Evolutionary conservation across 1,284 basidiomycete genomes (phyloP).

Genomic region (Heterobasidion irregulare): DNA sequence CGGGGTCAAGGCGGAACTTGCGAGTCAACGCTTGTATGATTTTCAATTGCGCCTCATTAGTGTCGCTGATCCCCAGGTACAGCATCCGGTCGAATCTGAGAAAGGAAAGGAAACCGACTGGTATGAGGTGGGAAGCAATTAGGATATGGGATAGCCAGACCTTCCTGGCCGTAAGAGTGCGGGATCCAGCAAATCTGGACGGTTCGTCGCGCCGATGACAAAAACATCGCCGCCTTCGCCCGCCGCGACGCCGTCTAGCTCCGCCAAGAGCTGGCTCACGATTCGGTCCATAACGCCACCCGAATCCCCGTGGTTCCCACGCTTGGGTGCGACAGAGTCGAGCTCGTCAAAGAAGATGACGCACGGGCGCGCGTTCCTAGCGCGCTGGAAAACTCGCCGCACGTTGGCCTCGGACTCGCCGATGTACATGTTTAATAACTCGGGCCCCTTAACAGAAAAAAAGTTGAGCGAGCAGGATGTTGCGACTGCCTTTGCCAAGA

Average conservation of each 20-base stretch:
- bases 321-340: constrained; percentile 92
- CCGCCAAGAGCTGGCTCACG: constrained; percentile 91
- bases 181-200: constrained; percentile 92
- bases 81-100: constrained; percentile 93
- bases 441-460: constrained; percentile 95
- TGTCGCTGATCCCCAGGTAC: constrained; percentile 90
- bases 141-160: constrained; percentile 28
- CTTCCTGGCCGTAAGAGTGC: constrained; percentile 90
- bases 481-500: constrained; percentile 91
- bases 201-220: constrained; percentile 96
- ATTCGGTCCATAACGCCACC: constrained; percentile 98
- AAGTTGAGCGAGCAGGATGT: constrained; percentile 91
- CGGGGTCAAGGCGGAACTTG: constrained; percentile 81
- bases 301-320: constrained; percentile 92
- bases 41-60: constrained; percentile 79
- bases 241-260: constrained; percentile 87
- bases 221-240: constrained; percentile 71
- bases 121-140: constrained; percentile 1
- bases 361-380: constrained; percentile 84
- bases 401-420: constrained; percentile 98
- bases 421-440: constrained; percentile 96
- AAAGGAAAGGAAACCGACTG: not conserved
- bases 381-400: constrained; percentile 85
- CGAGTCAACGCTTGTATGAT: constrained; percentile 89
- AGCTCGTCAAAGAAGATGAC: constrained; percentile 99